phyloP scores from a whole-genome alignment of 305 asterid genomes.

The Caryopteris hybrid region DNA sequence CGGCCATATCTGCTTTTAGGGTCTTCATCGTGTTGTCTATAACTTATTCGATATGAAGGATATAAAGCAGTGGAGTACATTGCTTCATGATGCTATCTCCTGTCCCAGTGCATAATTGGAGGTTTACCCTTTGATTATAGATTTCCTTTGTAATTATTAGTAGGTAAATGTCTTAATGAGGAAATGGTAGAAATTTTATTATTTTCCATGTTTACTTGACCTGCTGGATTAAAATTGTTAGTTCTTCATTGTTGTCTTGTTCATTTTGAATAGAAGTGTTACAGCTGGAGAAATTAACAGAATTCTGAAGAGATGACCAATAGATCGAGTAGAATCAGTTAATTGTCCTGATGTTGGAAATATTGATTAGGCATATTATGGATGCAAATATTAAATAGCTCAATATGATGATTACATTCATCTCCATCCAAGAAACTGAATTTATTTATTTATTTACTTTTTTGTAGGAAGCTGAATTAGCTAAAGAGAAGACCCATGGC shows the following conservation, averaged over 20 bases:
- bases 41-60: background rate
- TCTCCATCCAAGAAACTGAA: background rate
- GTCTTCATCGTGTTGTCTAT: background rate
- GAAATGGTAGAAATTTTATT: no score
- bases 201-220: no score
- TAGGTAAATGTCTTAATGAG: no score
- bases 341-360: background rate
- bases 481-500: conserved; percentile 78
- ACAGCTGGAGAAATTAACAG: background rate
- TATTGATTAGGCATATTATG: background rate
- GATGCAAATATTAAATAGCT: no score
- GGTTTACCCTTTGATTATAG: no score
- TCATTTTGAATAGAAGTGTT: background rate
- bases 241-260: background rate
- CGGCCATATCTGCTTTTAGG: background rate
- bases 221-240: background rate
- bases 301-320: background rate
- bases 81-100: background rate
- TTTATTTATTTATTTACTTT: no score
- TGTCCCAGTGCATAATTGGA: no score
- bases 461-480: conserved; percentile 87
- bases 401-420: no score
- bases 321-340: background rate
- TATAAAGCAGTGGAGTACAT: background rate
- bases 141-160: no score